Evolutionary conservation across 768 basidiomycete genomes (phyloP).

Genomic region (Phanerochaete sordida): DNA sequence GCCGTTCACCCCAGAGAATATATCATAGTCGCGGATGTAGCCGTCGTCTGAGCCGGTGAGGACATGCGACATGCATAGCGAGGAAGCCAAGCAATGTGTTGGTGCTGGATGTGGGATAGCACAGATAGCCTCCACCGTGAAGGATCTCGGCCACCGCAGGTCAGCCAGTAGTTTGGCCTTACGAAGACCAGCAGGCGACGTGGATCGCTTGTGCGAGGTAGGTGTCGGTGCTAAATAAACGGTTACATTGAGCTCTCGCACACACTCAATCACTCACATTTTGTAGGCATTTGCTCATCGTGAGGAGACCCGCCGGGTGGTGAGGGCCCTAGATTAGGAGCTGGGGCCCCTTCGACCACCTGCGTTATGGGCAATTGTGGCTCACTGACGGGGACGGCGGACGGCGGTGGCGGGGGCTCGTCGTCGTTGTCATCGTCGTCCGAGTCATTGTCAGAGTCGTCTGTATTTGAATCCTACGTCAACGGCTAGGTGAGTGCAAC

Average conservation of each 20-base stretch:
- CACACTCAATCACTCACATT: slow-evolving; percentile 14
- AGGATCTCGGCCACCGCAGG: slow-evolving; percentile 50
- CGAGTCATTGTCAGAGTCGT: slow-evolving; percentile 55
- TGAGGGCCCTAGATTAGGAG: slow-evolving; percentile 9
- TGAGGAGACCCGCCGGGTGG: slow-evolving; percentile 9
- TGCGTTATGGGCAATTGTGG: slow-evolving; percentile 11
- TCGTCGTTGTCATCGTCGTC: slow-evolving; percentile 30
- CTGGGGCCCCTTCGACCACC: background rate
- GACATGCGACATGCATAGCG: slow-evolving; percentile 82
- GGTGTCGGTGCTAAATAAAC: slow-evolving; percentile 30
- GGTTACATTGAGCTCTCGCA: too few species aligned
- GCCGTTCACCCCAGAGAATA: slow-evolving; percentile 85
- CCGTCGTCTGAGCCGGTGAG: slow-evolving; percentile 93
- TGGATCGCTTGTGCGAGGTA: slow-evolving; percentile 37
- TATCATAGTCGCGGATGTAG: slow-evolving; percentile 89
- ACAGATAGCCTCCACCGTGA: slow-evolving; percentile 86
- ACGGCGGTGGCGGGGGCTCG: slow-evolving; percentile 35
- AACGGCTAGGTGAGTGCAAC: background rate
- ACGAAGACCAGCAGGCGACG: slow-evolving; percentile 55
- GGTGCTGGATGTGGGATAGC: slow-evolving; percentile 88
- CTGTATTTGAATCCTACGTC: slow-evolving; percentile 51
- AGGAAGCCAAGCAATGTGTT: slow-evolving; percentile 84
- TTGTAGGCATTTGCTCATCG: slow-evolving; percentile 4
- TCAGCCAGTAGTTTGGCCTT: slow-evolving; percentile 38
- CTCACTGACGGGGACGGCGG: background rate